phyloP scores from a whole-genome alignment of 805 yeast genomes.

The Middelhovenomyces tepae region DNA sequence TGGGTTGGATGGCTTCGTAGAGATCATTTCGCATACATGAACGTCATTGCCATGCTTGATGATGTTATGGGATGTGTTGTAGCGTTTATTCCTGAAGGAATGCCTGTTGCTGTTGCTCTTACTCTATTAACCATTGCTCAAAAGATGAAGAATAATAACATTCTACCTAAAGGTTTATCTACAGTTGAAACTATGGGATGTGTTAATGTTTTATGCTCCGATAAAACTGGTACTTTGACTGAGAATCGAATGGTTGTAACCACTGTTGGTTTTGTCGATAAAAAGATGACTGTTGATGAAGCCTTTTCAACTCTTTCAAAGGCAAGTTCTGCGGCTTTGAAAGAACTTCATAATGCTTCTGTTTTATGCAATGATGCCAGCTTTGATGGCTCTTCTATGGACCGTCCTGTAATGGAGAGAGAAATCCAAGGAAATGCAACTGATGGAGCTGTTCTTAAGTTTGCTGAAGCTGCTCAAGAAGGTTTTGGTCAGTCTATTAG shows the following conservation, averaged over 20 bases:
- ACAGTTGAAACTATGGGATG: slow-evolving; percentile 52
- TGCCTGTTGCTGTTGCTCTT: slow-evolving; percentile 41
- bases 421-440: slow-evolving; percentile 39
- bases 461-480: slow-evolving; percentile 28
- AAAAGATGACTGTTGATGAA: slow-evolving; percentile 7
- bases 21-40: slow-evolving; percentile 34
- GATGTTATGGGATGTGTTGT: slow-evolving; percentile 39
- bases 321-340: slow-evolving; percentile 2
- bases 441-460: slow-evolving; percentile 35
- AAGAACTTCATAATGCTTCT: slow-evolving; percentile 11
- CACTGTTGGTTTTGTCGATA: slow-evolving; percentile 11
- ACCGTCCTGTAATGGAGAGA: slow-evolving; percentile 10
- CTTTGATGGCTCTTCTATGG: slow-evolving; percentile 11
- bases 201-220: slow-evolving; percentile 45
- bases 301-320: slow-evolving; percentile 3
- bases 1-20: slow-evolving; percentile 40
- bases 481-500: slow-evolving; percentile 30
- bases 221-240: slow-evolving; percentile 44
- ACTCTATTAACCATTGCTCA: slow-evolving; percentile 41
- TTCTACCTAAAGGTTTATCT: slow-evolving; percentile 38
- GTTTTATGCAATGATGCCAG: slow-evolving; percentile 17
- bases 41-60: slow-evolving; percentile 28
- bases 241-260: slow-evolving; percentile 36
- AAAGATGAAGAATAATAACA: slow-evolving; percentile 36
- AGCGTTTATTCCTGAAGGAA: slow-evolving; percentile 44